A percentile compares a stretch with the other conserved stretches of the same genome.
phyloP scores from a whole-genome alignment of 768 basidiomycete species.

The Chalciporus piperatus region DNA sequence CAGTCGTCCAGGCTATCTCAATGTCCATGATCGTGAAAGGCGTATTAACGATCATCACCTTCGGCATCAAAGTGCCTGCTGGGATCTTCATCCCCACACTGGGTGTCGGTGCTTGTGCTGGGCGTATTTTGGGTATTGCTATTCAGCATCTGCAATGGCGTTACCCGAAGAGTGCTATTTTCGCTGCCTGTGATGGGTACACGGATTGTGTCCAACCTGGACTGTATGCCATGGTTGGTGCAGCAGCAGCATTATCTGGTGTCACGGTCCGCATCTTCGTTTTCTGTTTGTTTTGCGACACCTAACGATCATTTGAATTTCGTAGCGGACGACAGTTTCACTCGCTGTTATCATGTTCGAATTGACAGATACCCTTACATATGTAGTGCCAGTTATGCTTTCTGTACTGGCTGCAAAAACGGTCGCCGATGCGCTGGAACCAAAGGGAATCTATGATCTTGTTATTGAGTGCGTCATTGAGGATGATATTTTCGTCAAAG shows the following conservation, averaged over 20 bases:
- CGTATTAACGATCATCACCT: constrained; percentile 79
- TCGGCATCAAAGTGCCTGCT: constrained; percentile 88
- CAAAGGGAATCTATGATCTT: constrained; percentile 95
- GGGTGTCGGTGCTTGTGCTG: constrained; percentile 91
- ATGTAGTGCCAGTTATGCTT: constrained; percentile 88
- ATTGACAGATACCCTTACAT: constrained; percentile 88
- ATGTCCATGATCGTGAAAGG: constrained; percentile 82
- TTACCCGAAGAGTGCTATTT: constrained; percentile 59
- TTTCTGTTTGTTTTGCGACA: background rate
- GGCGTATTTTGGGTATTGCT: constrained; percentile 77
- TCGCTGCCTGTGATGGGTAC: constrained; percentile 62
- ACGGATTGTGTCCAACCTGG: constrained; percentile 83
- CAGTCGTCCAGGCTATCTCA: constrained; percentile 63
- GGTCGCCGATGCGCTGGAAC: constrained; percentile 38
- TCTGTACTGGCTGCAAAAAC: constrained; percentile 64
- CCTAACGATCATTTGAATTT: constrained; percentile 8
- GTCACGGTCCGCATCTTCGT: constrained; percentile 62
- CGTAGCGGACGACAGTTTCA: constrained; percentile 82
- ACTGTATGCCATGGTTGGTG: constrained; percentile 94
- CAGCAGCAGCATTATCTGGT: constrained; percentile 91
- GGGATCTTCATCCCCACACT: constrained; percentile 98
- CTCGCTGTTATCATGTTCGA: constrained; percentile 97
- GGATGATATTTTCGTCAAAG: background rate
- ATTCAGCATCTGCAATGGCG: constrained; percentile 74
- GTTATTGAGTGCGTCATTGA: constrained; percentile 66